Evolutionary conservation across 371 early-diverging fungal genomes (phyloP).

Genomic region (Thermomucor indicae-seudaticae): DNA sequence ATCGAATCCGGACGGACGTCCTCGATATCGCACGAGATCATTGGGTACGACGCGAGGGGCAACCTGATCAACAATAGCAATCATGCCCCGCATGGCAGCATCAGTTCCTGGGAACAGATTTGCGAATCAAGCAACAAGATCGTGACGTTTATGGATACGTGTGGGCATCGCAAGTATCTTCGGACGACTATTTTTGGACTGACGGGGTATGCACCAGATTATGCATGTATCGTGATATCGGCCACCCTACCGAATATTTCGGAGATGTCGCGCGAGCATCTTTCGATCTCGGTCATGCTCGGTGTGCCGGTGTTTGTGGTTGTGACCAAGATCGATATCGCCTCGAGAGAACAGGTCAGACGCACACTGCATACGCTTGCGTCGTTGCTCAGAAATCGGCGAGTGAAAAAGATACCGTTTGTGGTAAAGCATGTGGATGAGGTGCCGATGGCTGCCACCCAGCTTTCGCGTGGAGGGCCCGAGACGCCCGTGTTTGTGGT

Average conservation of each 20-base stretch:
- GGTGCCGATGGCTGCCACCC: slow-evolving; percentile 62
- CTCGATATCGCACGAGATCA: slow-evolving; percentile 82
- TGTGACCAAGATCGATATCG: slow-evolving; percentile 88
- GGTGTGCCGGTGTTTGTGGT: slow-evolving; percentile 84
- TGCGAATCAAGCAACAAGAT: slow-evolving; percentile 75
- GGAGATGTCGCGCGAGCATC: slow-evolving; percentile 90
- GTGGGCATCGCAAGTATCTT: slow-evolving; percentile 88
- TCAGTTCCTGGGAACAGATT: slow-evolving; percentile 76
- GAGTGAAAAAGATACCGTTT: slow-evolving; percentile 79
- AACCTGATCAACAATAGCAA: slow-evolving; percentile 57
- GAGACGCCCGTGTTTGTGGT: slow-evolving; percentile 83
- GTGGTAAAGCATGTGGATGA: slow-evolving; percentile 70
- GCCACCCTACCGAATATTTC: slow-evolving; percentile 76
- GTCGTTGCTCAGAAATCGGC: slow-evolving; percentile 66
- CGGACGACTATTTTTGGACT: slow-evolving; percentile 90
- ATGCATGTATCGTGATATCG: slow-evolving; percentile 84
- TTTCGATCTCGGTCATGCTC: slow-evolving; percentile 79
- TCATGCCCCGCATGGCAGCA: no score
- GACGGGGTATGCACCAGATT: slow-evolving; percentile 86
- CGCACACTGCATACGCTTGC: slow-evolving; percentile 43
- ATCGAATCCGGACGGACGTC: slow-evolving; percentile 87
- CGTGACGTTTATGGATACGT: slow-evolving; percentile 85
- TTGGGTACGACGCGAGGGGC: slow-evolving; percentile 73
- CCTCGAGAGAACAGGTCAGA: slow-evolving; percentile 75
- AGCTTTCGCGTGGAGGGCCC: slow-evolving; percentile 50